Base-by-base conservation (phyloP, 2,329 filamentous ascomycete genomes). In the Colletotrichum liriopes region DNA sequence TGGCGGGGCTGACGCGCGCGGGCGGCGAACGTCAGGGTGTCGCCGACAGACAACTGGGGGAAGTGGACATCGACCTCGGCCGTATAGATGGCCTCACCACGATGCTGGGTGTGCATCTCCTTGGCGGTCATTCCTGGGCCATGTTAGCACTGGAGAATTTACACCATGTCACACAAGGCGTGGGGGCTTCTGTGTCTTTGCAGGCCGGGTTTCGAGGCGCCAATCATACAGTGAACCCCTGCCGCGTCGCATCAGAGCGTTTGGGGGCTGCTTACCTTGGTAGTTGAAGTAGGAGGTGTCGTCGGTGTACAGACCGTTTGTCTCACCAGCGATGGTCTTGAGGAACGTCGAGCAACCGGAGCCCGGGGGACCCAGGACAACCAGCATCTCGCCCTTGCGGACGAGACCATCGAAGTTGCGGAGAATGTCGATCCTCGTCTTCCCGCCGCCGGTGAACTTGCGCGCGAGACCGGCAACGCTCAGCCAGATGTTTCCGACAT, bases 31-130 rank as follows among this genome's bases (percentile, higher is more conserved):
- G 90, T 92, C 58, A 96, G 86, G 1, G 94, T 96, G 77, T 96
- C 92, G 63, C 93, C 93, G 54, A 96, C 93, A 1, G 89, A 91
- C 77, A 96, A 83, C 83, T 92, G 89, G 16, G 93, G 93, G 78
- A 95, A 95, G 82, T 95, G 93, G 5, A 93, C 92, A 79, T 97
- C 94, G 45, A 94, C 92, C 81, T 96, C 94, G 71, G 93, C 93
- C 0, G 93, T 95, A 83, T 96, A 96, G 80, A 96, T 95, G 73
- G 93, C 93, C 82, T 97, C 94, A 75, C 94, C 94, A 37, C 93
- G 91, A 83, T 96, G 95, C 73, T 89, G 86, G 14, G 89, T 90
- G 82, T 93, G 90, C 93, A 96, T 96, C 78, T 94, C 89, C 78
- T 93, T 83, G 67, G 93, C 88, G 3, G 89, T 84, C 77, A 94